A percentile compares a stretch with the other conserved stretches of the same genome.
Evolutionary conservation across 768 basidiomycete genomes (phyloP).

Genomic region (Boletus tomentosulus): DNA sequence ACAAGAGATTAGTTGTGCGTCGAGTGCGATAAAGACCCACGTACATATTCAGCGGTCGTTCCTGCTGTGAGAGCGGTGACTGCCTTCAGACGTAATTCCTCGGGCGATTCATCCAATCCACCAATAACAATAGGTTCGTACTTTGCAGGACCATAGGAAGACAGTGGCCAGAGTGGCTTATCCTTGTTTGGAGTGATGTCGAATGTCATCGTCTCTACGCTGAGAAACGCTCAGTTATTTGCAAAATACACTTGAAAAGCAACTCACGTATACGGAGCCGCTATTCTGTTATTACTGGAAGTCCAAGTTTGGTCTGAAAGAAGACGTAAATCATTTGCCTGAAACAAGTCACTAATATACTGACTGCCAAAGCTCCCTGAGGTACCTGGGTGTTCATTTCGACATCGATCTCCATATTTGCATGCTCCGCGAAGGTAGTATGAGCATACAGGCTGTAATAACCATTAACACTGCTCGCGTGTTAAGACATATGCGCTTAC

Average conservation of each 20-base stretch:
- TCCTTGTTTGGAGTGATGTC: conserved; percentile 62
- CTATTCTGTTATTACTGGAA: conserved; percentile 25
- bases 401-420: conserved; percentile 61
- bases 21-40: conserved; percentile 22
- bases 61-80: conserved; percentile 50
- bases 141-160: conserved; percentile 76
- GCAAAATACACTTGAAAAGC: neutral
- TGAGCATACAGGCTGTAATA: conserved; percentile 49
- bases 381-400: conserved; percentile 57
- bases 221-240: conserved; percentile 23
- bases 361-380: conserved; percentile 47
- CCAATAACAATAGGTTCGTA: conserved; percentile 60
- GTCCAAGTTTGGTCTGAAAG: conserved; percentile 40
- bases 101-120: conserved; percentile 68
- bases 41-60: conserved; percentile 63
- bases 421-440: conserved; percentile 63
- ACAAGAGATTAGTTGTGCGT: neutral
- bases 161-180: conserved; percentile 75
- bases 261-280: conserved; percentile 40
- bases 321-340: conserved; percentile 9
- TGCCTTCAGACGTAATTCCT: conserved; percentile 74
- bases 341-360: conserved; percentile 25
- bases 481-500: neutral
- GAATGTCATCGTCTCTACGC: conserved; percentile 54
- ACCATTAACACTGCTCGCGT: neutral